phyloP scores from a whole-genome alignment of 2,329 filamentous ascomycete species.

The Calonectria pauciramosa region DNA sequence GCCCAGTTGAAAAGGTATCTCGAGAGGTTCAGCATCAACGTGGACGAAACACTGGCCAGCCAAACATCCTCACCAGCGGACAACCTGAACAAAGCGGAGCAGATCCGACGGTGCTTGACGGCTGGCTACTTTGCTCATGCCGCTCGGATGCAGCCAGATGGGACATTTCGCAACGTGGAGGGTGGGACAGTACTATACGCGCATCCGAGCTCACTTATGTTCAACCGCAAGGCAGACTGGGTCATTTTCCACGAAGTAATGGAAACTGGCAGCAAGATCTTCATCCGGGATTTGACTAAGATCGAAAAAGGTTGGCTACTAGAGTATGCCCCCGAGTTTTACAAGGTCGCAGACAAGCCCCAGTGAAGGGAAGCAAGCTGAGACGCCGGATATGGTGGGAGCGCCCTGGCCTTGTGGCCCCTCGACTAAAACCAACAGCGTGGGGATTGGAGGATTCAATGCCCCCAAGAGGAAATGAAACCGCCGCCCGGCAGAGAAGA shows the following conservation, averaged over 20 bases:
- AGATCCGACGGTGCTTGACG: constrained; percentile 87
- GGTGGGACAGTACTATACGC: constrained; percentile 84
- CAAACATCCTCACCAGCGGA: constrained; percentile 47
- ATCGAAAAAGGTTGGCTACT: constrained; percentile 94
- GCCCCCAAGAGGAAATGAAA: constrained; percentile 36
- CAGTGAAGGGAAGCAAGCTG: constrained; percentile 30
- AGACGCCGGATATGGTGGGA: constrained; percentile 18
- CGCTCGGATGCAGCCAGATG: constrained; percentile 93
- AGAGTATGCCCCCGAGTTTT: constrained; percentile 90
- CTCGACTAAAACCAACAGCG: neutral
- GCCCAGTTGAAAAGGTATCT: constrained; percentile 89
- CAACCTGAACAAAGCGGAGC: constrained; percentile 67
- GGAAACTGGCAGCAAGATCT: constrained; percentile 90
- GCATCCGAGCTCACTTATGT: constrained; percentile 94
- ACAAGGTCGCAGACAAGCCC: constrained; percentile 66
- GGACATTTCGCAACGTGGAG: constrained; percentile 88
- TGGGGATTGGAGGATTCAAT: constrained; percentile 26
- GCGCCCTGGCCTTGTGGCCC: constrained; percentile 11
- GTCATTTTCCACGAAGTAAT: constrained; percentile 95
- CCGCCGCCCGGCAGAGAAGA: constrained; percentile 29
- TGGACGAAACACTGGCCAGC: constrained; percentile 72
- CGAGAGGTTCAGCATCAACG: constrained; percentile 83
- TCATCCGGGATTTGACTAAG: constrained; percentile 91
- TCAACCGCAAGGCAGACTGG: constrained; percentile 97
- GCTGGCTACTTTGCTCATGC: constrained; percentile 94